phyloP scores from a whole-genome alignment of 2,329 filamentous ascomycete genomes.

The Lomentospora prolificans region DNA sequence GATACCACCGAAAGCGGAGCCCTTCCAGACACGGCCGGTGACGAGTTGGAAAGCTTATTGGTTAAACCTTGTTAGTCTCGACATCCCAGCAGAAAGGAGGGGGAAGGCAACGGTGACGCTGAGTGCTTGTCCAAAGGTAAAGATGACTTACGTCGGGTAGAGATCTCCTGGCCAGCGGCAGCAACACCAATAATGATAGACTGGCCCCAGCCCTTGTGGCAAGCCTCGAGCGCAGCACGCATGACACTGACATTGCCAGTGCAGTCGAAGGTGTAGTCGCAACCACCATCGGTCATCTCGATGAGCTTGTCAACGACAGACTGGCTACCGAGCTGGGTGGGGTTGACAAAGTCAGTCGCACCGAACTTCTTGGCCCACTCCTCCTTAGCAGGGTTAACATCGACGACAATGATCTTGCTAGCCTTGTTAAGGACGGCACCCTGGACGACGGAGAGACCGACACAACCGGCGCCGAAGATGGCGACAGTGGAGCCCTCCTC shows the following conservation, averaged over 20 bases:
- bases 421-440: constrained; percentile 81
- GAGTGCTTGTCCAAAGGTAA: too few relatives aligned
- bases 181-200: constrained; percentile 97
- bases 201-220: constrained; percentile 98
- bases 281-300: constrained; percentile 96
- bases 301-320: constrained; percentile 86
- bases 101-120: too few relatives aligned
- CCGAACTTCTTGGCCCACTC: constrained; percentile 90
- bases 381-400: constrained; percentile 82
- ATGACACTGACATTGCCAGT: constrained; percentile 95
- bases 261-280: constrained; percentile 99
- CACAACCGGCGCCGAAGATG: constrained; percentile 91
- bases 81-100: constrained; percentile 8
- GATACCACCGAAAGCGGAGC: constrained; percentile 95
- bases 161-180: constrained; percentile 90
- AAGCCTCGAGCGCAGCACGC: constrained; percentile 90
- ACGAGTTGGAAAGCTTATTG: constrained; percentile 87
- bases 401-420: constrained; percentile 61
- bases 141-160: constrained; percentile 77
- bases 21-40: constrained; percentile 94
- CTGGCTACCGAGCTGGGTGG: constrained; percentile 65
- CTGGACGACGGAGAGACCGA: constrained; percentile 91
- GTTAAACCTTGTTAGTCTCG: constrained; percentile 12
- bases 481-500: constrained; percentile 85
- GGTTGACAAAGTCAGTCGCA: constrained; percentile 95